These are phyloP conservation scores for Leishmania aethiopica DNA, from an alignment of 208 protist genomes.

Conservation along the genomic window DNA sequence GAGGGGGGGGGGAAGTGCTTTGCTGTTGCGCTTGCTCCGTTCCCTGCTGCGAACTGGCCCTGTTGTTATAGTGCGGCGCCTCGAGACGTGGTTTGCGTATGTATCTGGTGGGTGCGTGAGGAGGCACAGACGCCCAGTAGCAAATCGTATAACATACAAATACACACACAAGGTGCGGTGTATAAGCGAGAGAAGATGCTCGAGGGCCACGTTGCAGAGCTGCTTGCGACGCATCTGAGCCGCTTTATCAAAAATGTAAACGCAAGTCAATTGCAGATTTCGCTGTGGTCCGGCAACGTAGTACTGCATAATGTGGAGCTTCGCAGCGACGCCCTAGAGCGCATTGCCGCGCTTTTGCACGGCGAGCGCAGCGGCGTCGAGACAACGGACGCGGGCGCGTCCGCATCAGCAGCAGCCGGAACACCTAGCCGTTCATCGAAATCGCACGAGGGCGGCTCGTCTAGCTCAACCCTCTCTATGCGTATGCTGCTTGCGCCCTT, in stretches of 20 bases:
- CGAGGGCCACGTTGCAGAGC: constrained; percentile 68
- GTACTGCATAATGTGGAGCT: constrained; percentile 74
- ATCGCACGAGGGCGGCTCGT: neutral
- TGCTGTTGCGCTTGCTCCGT: neutral
- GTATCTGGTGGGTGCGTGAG: neutral
- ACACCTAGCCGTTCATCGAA: neutral
- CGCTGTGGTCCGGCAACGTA: constrained; percentile 81
- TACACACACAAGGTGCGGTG: neutral
- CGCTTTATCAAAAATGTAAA: constrained; percentile 77
- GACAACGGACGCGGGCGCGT: neutral
- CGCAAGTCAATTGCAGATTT: constrained; percentile 76
- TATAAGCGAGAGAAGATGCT: constrained; percentile 45
- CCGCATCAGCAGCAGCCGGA: neutral
- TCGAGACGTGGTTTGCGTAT: neutral
- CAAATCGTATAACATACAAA: neutral
- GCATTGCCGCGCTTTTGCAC: constrained; percentile 42
- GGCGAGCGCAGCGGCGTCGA: neutral
- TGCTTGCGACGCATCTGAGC: constrained; percentile 66
- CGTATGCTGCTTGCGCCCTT: constrained; percentile 72
- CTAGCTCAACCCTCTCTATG: constrained; percentile 18
- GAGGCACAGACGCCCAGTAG: neutral
- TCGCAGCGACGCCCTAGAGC: constrained; percentile 60
- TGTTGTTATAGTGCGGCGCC: neutral
- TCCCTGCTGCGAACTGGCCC: neutral
- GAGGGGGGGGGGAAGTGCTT: neutral